These are phyloP conservation scores for Penicillium arizonense DNA, from an alignment of 495 filamentous ascomycete species.

Conservation along the genomic window DNA sequence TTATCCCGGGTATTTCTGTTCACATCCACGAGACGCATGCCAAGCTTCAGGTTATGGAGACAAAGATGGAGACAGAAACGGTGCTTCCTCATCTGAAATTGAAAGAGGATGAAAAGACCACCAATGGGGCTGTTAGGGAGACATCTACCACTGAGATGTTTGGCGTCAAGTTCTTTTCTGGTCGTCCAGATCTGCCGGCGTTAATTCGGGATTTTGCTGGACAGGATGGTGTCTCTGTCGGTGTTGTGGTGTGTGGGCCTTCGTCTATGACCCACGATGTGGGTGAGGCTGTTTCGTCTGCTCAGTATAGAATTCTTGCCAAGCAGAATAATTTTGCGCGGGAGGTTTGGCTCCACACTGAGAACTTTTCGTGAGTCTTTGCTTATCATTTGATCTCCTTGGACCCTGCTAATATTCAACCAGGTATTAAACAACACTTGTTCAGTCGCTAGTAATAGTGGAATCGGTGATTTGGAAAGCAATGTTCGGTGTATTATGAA, in stretches of 20 bases:
- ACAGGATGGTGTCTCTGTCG: conserved; percentile 9
- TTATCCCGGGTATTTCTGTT: conserved; percentile 10
- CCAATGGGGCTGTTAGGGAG: background rate
- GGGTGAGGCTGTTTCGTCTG: conserved; percentile 10
- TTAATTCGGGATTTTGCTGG: conserved; percentile 2
- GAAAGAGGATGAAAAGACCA: background rate
- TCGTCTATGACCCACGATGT: conserved; percentile 22
- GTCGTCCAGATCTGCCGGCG: conserved; percentile 11
- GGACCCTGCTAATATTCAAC: background rate
- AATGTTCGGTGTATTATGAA: too few species aligned
- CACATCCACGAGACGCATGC: conserved; percentile 19
- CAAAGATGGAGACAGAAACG: background rate
- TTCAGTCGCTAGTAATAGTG: too few species aligned
- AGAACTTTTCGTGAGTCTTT: conserved; percentile 23
- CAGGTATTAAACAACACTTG: background rate
- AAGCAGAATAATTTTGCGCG: conserved; percentile 8
- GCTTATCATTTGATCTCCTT: background rate
- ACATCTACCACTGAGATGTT: conserved; percentile 8
- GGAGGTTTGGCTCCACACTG: conserved; percentile 22
- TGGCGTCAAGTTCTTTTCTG: conserved; percentile 12
- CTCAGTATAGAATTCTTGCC: conserved; percentile 13
- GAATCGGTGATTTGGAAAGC: too few species aligned
- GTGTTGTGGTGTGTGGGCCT: conserved; percentile 19
- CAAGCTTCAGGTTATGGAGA: background rate
- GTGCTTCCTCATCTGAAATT: background rate